phyloP scores from a whole-genome alignment of 2,329 filamentous ascomycete species.

The Fusarium compactum region DNA sequence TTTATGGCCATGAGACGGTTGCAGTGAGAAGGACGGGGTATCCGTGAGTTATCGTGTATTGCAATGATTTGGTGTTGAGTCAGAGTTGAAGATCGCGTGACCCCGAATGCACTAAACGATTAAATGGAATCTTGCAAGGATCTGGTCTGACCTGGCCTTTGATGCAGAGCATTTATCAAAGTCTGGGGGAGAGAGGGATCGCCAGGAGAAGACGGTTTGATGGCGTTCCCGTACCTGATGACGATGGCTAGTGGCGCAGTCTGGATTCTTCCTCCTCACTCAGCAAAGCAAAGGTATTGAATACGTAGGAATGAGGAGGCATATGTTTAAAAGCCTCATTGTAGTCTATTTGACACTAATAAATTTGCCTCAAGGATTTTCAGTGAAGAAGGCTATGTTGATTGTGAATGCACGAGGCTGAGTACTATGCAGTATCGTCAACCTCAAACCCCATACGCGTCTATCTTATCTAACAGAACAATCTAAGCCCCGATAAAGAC shows the following conservation, averaged over 20 bases:
- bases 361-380: not conserved
- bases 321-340: not conserved
- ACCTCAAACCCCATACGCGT: slow-evolving; percentile 1
- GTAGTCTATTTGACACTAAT: not conserved
- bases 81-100: slow-evolving; percentile 9
- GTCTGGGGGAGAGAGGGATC: slow-evolving; percentile 11
- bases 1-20: not conserved
- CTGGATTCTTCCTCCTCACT: slow-evolving; percentile 16
- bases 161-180: slow-evolving; percentile 1
- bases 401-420: not conserved
- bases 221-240: slow-evolving; percentile 31
- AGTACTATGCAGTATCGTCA: not conserved
- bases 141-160: slow-evolving; percentile 1
- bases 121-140: slow-evolving; percentile 2
- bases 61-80: not conserved
- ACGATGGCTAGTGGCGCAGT: slow-evolving; percentile 30
- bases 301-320: slow-evolving; percentile 8
- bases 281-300: not conserved
- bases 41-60: not conserved
- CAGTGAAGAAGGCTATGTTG: not conserved
- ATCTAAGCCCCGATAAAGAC: slow-evolving; percentile 11
- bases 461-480: not conserved
- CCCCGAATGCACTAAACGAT: not conserved
- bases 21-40: not conserved
- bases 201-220: slow-evolving; percentile 23